Conservation (phyloP, 331 rosid genomes). For the Dryas integrifolia region DNA sequence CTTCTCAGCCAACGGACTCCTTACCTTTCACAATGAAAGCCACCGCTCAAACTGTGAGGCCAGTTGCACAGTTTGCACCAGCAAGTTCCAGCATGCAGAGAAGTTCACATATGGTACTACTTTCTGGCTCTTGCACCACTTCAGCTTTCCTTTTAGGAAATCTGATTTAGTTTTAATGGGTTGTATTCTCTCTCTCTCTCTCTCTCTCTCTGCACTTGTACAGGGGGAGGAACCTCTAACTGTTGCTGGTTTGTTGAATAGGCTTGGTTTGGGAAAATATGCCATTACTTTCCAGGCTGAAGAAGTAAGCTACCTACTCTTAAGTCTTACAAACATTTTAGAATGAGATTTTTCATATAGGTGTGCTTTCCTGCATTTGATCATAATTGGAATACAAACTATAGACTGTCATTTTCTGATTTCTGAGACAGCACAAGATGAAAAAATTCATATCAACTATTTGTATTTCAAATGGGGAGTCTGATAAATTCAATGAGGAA, state of each 20-base stretch:
- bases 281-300: constrained; percentile 55
- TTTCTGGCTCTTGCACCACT: constrained; percentile 16
- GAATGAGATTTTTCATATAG: neutral
- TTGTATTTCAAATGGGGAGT: neutral
- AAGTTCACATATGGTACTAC: constrained; percentile 36
- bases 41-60: constrained; percentile 32
- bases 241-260: constrained; percentile 52
- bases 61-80: constrained; percentile 28
- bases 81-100: constrained; percentile 32
- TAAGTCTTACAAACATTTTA: neutral
- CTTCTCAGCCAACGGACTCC: constrained; percentile 34
- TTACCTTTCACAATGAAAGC: constrained; percentile 27
- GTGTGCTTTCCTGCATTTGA: neutral
- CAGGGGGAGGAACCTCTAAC: constrained; percentile 42
- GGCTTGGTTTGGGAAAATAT: constrained; percentile 59
- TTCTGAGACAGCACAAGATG: no score
- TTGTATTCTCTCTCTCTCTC: neutral
- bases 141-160: neutral
- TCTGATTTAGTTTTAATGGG: neutral
- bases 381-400: neutral
- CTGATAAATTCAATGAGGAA: neutral
- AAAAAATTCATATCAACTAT: neutral
- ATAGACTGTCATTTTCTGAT: no score
- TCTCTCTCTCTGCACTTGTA: neutral
- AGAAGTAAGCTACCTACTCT: constrained; percentile 44